Evolutionary conservation across 768 basidiomycete genomes (phyloP).

Genomic region (Baorangia bicolor): DNA sequence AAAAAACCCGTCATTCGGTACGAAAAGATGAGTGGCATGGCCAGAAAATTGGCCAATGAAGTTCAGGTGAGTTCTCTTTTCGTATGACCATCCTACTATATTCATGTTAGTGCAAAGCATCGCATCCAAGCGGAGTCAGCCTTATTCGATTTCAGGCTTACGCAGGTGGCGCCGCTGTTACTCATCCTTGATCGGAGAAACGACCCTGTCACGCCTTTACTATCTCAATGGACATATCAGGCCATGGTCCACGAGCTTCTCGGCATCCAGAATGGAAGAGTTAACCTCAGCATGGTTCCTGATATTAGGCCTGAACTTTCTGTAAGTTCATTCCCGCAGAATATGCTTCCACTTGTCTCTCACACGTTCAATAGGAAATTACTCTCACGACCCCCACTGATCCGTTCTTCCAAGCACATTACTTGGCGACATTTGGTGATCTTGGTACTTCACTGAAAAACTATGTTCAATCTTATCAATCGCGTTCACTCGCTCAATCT

Average conservation of each 20-base stretch:
- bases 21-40: slow-evolving; percentile 90
- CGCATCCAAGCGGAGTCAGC: slow-evolving; percentile 76
- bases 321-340: slow-evolving; percentile 42
- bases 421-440: slow-evolving; percentile 94
- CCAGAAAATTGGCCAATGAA: slow-evolving; percentile 84
- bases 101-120: slow-evolving; percentile 47
- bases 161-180: slow-evolving; percentile 84
- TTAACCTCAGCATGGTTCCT: slow-evolving; percentile 79
- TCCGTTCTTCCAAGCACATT: slow-evolving; percentile 89
- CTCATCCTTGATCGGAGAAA: slow-evolving; percentile 94
- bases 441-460: slow-evolving; percentile 87
- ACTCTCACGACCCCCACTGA: slow-evolving; percentile 90
- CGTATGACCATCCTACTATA: not conserved
- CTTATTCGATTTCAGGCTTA: slow-evolving; percentile 90
- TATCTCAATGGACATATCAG: slow-evolving; percentile 99
- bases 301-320: slow-evolving; percentile 84
- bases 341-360: slow-evolving; percentile 6
- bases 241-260: slow-evolving; percentile 98
- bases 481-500: slow-evolving; percentile 71
- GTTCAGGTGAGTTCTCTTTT: slow-evolving; percentile 57
- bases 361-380: slow-evolving; percentile 64
- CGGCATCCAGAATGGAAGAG: slow-evolving; percentile 91
- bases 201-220: slow-evolving; percentile 93
- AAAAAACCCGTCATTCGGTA: slow-evolving; percentile 95
- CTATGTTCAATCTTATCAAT: slow-evolving; percentile 93